Percentiles rank a stretch among this genome's conserved stretches.
Conservation (phyloP, 805 yeast genomes). For the Yarrowia divulgata region DNA sequence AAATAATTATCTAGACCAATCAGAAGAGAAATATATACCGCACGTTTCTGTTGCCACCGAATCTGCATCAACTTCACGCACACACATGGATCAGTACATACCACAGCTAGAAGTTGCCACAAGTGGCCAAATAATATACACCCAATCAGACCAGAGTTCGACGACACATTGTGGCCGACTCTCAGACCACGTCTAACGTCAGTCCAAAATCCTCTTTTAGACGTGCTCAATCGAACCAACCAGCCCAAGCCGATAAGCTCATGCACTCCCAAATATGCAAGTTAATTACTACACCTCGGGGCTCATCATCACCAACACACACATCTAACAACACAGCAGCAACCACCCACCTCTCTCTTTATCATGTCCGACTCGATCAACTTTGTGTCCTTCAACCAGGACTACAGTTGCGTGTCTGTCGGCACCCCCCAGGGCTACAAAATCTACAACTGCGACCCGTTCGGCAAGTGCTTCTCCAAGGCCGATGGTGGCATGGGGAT, state of each 20-base stretch:
- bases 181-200: not conserved
- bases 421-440: slow-evolving; percentile 71
- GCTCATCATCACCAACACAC: slow-evolving; percentile 26
- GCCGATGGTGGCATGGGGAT: slow-evolving; percentile 56
- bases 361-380: slow-evolving; percentile 49
- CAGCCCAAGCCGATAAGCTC: slow-evolving; percentile 18
- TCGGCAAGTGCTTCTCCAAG: slow-evolving; percentile 70
- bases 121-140: not conserved
- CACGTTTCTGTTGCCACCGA: not conserved
- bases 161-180: not conserved
- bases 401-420: slow-evolving; percentile 78
- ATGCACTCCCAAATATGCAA: slow-evolving; percentile 36
- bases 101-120: not conserved
- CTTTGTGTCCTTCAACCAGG: slow-evolving; percentile 85
- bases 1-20: not conserved
- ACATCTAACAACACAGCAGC: not conserved
- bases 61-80: no score
- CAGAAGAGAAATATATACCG: not conserved
- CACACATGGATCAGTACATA: no score
- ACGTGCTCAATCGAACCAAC: not conserved
- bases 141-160: not conserved
- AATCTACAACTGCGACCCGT: slow-evolving; percentile 88
- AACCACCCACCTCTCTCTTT: not conserved
- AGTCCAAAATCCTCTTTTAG: not conserved
- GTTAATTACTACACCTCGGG: slow-evolving; percentile 28